These are phyloP conservation scores for Hemisphaericaspora xylofermentans DNA, from an alignment of 1,139 yeast species.

Conservation along the genomic window DNA sequence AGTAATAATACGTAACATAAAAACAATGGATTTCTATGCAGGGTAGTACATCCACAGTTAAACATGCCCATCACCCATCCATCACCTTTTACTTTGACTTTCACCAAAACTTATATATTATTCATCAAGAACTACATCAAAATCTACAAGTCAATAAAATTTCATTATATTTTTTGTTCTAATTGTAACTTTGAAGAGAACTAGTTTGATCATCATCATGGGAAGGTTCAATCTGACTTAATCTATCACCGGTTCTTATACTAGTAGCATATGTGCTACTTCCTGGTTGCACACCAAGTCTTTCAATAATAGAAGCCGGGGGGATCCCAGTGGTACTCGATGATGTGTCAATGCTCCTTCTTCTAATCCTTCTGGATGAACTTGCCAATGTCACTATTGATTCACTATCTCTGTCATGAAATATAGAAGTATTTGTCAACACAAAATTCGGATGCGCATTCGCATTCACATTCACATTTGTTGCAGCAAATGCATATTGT, in stretches of 20 bases:
- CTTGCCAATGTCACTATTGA: slow-evolving; percentile 56
- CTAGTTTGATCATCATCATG: slow-evolving; percentile 14
- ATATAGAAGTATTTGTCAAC: slow-evolving; percentile 10
- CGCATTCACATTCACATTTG: slow-evolving; percentile 8
- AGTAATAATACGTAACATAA: no score
- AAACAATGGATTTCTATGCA: no score
- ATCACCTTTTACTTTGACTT: no score
- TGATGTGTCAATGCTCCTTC: slow-evolving; percentile 57
- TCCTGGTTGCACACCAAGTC: slow-evolving; percentile 38
- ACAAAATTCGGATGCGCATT: slow-evolving; percentile 1
- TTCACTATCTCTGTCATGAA: slow-evolving; percentile 47
- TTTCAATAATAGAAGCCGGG: slow-evolving; percentile 61
- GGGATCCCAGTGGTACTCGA: slow-evolving; percentile 64
- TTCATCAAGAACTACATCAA: no score
- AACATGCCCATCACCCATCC: no score
- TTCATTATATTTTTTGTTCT: not conserved
- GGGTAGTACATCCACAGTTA: no score
- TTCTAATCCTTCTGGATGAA: slow-evolving; percentile 46
- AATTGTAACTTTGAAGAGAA: slow-evolving; percentile 10
- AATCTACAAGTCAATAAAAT: not conserved
- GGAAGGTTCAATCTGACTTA: slow-evolving; percentile 20
- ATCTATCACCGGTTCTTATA: slow-evolving; percentile 22
- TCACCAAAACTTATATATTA: no score
- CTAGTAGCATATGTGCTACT: slow-evolving; percentile 31
- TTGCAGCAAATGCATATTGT: slow-evolving; percentile 7